Percentiles rank a stretch among this genome's conserved stretches.
These are phyloP conservation scores for Parathielavia hyrcaniae DNA, from an alignment of 495 filamentous ascomycete genomes.

Conservation along the genomic window DNA sequence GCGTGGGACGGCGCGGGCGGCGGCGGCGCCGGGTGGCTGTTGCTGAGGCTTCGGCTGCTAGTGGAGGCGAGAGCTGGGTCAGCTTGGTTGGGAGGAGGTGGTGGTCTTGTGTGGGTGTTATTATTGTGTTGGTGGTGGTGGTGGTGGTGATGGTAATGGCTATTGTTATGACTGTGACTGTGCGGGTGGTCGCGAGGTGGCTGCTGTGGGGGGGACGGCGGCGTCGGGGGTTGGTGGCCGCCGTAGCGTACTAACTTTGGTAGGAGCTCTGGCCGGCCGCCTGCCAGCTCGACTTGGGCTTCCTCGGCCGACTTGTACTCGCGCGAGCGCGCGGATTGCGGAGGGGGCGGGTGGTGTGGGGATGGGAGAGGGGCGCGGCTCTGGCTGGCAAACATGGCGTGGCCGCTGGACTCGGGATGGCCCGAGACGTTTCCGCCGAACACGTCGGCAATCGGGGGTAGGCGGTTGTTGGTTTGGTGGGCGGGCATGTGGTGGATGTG, in stretches of 20 bases:
- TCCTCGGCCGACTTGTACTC: slow-evolving; percentile 97
- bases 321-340: slow-evolving; percentile 54
- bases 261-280: slow-evolving; percentile 82
- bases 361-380: slow-evolving; percentile 58
- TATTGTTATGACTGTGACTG: slow-evolving; percentile 42
- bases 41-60: slow-evolving; percentile 1
- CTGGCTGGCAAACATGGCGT: slow-evolving; percentile 44
- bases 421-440: slow-evolving; percentile 79
- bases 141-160: slow-evolving; percentile 16
- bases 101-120: slow-evolving; percentile 1
- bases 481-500: slow-evolving; percentile 91
- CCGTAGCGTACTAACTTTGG: slow-evolving; percentile 94
- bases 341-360: slow-evolving; percentile 54
- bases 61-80: slow-evolving; percentile 1
- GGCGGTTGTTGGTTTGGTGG: slow-evolving; percentile 80
- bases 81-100: slow-evolving; percentile 1
- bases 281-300: slow-evolving; percentile 80
- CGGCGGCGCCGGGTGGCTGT: slow-evolving; percentile 5
- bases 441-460: slow-evolving; percentile 91
- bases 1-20: not conserved
- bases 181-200: slow-evolving; percentile 45
- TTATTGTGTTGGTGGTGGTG: not conserved
- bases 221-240: slow-evolving; percentile 82
- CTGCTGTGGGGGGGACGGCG: slow-evolving; percentile 68
- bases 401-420: slow-evolving; percentile 61